Percentiles rank a stretch among this genome's conserved stretches.
Evolutionary conservation across 2,329 filamentous ascomycete genomes (phyloP).

Genomic region (Trichothecium roseum): DNA sequence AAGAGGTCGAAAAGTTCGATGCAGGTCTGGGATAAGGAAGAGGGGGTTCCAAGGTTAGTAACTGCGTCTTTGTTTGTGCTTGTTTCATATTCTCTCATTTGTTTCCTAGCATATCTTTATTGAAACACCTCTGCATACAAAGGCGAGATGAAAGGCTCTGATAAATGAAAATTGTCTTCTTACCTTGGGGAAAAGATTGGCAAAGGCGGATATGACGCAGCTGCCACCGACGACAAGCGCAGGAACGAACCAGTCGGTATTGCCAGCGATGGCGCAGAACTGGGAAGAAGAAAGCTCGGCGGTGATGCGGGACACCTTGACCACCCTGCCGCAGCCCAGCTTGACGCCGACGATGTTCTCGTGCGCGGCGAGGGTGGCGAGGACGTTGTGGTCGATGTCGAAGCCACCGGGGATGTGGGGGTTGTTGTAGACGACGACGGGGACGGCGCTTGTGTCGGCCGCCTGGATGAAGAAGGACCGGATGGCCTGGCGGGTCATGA

Average conservation of each 20-base stretch:
- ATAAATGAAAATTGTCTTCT: constrained; percentile 17
- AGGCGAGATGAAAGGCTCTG: background rate
- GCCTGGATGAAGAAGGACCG: constrained; percentile 50
- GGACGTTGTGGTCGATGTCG: constrained; percentile 57
- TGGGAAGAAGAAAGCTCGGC: constrained; percentile 36
- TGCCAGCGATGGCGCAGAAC: constrained; percentile 59
- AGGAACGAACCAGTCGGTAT: constrained; percentile 61
- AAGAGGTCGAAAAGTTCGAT: constrained; percentile 38
- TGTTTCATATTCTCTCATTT: background rate
- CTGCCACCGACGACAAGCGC: constrained; percentile 46
- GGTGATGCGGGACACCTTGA: constrained; percentile 55
- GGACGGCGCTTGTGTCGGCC: constrained; percentile 48
- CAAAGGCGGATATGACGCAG: constrained; percentile 53
- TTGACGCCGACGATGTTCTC: constrained; percentile 61
- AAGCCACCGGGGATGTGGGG: constrained; percentile 56
- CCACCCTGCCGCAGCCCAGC: constrained; percentile 64
- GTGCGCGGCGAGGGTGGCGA: constrained; percentile 45
- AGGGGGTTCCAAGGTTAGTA: background rate
- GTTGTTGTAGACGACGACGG: constrained; percentile 65
- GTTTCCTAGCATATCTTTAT: background rate
- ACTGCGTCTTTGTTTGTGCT: background rate
- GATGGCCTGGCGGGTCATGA: constrained; percentile 50
- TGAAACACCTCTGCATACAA: background rate
- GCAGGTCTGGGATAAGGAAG: constrained; percentile 19
- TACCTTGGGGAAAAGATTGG: constrained; percentile 49